Conservation (phyloP, 2,329 filamentous ascomycete species). For the Paraconiothyrium sp. region DNA sequence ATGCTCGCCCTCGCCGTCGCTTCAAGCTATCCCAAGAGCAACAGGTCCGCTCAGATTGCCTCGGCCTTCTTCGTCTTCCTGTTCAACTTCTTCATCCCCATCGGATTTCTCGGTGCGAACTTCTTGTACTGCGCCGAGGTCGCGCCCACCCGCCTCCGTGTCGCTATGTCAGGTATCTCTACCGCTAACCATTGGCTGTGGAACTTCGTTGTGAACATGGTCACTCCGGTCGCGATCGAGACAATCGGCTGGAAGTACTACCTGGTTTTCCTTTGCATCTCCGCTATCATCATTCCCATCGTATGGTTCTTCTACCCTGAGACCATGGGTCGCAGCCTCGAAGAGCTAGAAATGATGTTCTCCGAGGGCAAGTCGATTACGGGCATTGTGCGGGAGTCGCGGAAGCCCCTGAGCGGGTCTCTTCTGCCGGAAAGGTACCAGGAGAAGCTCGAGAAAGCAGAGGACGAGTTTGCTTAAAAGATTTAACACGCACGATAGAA, state of each 20-base stretch:
- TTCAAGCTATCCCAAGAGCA: constrained; percentile 59
- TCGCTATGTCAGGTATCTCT: constrained; percentile 65
- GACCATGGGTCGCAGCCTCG: constrained; percentile 62
- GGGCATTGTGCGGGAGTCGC: constrained; percentile 35
- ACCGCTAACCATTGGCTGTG: constrained; percentile 65
- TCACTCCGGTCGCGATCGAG: constrained; percentile 54
- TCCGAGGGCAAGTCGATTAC: constrained; percentile 49
- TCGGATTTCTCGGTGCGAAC: constrained; percentile 68
- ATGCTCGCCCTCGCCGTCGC: constrained; percentile 65
- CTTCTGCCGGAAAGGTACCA: constrained; percentile 17
- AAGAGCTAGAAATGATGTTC: constrained; percentile 55
- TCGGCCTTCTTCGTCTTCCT: constrained; percentile 67
- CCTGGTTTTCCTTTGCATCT: constrained; percentile 60
- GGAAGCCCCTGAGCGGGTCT: constrained; percentile 26
- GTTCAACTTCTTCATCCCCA: constrained; percentile 69
- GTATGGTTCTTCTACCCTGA: constrained; percentile 59
- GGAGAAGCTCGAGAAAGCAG: constrained; percentile 24
- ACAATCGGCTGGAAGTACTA: constrained; percentile 64
- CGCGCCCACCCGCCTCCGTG: constrained; percentile 61
- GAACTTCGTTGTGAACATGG: constrained; percentile 45
- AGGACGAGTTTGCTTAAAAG: constrained; percentile 8
- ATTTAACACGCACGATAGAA: background rate
- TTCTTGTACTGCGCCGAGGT: constrained; percentile 70
- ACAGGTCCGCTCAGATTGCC: constrained; percentile 60
- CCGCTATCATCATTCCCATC: constrained; percentile 55